Conservation (phyloP, 108 stramenopile genomes). For the Aurantiochytrium sp. region DNA sequence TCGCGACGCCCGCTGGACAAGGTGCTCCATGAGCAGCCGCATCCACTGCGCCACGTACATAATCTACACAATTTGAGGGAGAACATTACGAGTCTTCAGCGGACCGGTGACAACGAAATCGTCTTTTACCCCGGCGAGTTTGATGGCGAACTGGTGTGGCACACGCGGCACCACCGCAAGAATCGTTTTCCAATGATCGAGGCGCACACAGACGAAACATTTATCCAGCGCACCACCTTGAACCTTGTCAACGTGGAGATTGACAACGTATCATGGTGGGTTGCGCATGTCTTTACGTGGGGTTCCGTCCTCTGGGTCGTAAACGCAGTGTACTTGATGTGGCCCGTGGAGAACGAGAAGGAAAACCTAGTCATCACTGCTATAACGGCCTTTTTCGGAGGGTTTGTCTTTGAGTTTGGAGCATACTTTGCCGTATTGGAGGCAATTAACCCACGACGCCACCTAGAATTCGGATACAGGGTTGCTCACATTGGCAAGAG, state of each 20-base stretch:
- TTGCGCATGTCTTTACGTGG: neutral
- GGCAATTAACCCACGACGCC: neutral
- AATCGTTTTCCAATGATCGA: neutral
- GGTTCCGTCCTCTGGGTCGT: neutral
- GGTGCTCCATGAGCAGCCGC: neutral
- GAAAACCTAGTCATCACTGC: neutral
- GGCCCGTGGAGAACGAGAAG: neutral
- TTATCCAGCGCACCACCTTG: neutral
- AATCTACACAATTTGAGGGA: neutral
- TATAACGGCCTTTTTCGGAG: neutral
- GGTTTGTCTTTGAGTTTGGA: neutral
- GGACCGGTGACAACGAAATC: neutral
- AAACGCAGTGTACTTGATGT: neutral
- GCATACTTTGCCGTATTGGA: neutral
- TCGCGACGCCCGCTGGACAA: neutral
- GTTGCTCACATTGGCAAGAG: neutral
- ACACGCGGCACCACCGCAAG: neutral
- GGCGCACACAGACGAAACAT: neutral
- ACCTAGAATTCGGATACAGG: neutral
- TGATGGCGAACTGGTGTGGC: neutral
- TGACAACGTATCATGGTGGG: neutral
- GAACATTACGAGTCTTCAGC: neutral
- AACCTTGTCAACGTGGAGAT: neutral
- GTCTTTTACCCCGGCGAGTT: neutral
- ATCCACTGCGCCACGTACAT: neutral